These are phyloP conservation scores for Tolypocladium ophioglossoides DNA, from an alignment of 2,329 filamentous ascomycete species.

Conservation along the genomic window DNA sequence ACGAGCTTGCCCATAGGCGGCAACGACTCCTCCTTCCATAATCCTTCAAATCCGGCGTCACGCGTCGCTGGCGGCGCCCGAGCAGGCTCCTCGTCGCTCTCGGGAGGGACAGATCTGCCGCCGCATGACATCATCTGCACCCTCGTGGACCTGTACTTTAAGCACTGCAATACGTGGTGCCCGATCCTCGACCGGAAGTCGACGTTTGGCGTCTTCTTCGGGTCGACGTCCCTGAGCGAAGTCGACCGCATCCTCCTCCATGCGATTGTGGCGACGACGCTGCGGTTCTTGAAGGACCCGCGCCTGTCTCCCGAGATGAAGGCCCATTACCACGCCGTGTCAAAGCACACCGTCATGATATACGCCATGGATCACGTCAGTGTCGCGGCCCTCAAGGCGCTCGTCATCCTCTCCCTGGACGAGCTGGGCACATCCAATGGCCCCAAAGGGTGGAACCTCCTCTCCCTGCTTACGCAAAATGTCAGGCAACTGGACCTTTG, in stretches of 20 bases:
- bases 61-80: constrained; percentile 3
- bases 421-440: constrained; percentile 32
- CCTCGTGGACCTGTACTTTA: constrained; percentile 51
- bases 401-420: constrained; percentile 30
- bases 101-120: constrained; percentile 38
- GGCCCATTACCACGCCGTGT: constrained; percentile 26
- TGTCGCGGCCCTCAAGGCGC: constrained; percentile 25
- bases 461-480: constrained; percentile 27
- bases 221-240: constrained; percentile 26
- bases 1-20: neutral
- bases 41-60: neutral
- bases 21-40: neutral
- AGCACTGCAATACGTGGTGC: constrained; percentile 52
- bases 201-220: constrained; percentile 28
- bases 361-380: constrained; percentile 31
- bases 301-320: constrained; percentile 25
- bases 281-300: constrained; percentile 30
- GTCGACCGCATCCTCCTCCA: constrained; percentile 29
- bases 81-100: constrained; percentile 18
- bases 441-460: constrained; percentile 29
- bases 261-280: constrained; percentile 31
- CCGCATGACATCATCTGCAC: constrained; percentile 50
- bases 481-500: constrained; percentile 27
- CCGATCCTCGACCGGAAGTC: constrained; percentile 33
- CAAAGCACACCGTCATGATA: constrained; percentile 27